These are phyloP conservation scores for Phytopythium montanum DNA, from an alignment of 352 stramenopile genomes.

Conservation along the genomic window DNA sequence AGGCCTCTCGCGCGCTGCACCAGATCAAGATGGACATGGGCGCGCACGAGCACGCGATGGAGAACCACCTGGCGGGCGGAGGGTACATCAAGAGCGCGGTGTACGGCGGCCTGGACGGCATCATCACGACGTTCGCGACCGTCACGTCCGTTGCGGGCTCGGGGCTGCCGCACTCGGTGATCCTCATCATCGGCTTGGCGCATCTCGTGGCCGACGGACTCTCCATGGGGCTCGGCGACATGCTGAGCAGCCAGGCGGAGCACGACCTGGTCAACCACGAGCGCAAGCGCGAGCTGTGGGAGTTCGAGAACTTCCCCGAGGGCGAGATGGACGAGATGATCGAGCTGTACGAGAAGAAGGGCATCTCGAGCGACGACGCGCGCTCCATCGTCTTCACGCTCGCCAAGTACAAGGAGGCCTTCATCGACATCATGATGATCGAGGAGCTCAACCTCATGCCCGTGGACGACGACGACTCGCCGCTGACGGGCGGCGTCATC, in stretches of 20 bases:
- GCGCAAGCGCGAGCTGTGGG: conserved; percentile 90
- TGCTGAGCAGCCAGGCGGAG: conserved; percentile 92
- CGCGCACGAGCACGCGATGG: conserved; percentile 49
- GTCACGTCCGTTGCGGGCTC: conserved; percentile 93
- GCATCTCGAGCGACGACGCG: conserved; percentile 90
- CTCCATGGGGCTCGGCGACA: conserved; percentile 95
- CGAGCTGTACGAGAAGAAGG: conserved; percentile 92
- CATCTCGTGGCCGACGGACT: conserved; percentile 95
- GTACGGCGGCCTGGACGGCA: conserved; percentile 95
- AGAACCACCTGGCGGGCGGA: conserved; percentile 75
- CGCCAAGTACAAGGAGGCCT: conserved; percentile 96
- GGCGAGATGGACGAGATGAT: conserved; percentile 97
- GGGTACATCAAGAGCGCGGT: conserved; percentile 88
- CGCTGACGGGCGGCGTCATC: conserved; percentile 75
- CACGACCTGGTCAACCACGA: conserved; percentile 94
- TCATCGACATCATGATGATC: conserved; percentile 97
- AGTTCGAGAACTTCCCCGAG: conserved; percentile 95
- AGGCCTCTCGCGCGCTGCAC: conserved; percentile 57
- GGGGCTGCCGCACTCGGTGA: conserved; percentile 82
- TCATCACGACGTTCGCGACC: conserved; percentile 96
- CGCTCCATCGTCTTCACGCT: conserved; percentile 91
- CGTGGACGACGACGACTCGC: conserved; percentile 90
- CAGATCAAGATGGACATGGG: conserved; percentile 66
- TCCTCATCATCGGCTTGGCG: conserved; percentile 94
- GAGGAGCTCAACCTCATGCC: conserved; percentile 95